These are phyloP conservation scores for Aspergillus phoenicis DNA, from an alignment of 2,329 filamentous ascomycete species.

Conservation along the genomic window DNA sequence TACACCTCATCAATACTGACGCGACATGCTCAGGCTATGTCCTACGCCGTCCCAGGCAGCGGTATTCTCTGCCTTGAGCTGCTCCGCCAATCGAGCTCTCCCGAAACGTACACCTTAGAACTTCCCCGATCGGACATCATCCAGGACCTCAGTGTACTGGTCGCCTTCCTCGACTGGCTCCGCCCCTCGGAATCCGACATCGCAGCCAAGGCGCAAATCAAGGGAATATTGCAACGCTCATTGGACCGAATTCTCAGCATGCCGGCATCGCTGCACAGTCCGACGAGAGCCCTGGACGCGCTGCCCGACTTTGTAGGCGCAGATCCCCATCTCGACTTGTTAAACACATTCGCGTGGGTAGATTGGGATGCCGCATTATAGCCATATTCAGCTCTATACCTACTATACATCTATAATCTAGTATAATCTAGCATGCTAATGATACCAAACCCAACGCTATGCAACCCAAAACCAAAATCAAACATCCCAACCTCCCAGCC, in stretches of 20 bases:
- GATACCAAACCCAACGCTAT: neutral
- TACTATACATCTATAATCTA: neutral
- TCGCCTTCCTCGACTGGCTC: constrained; percentile 10
- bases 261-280: neutral
- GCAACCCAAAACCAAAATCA: neutral
- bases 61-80: constrained; percentile 12
- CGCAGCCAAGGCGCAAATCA: neutral
- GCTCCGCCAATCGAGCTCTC: constrained; percentile 1
- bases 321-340: constrained; percentile 5
- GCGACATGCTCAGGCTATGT: neutral
- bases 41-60: constrained; percentile 8
- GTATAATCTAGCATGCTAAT: neutral
- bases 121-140: constrained; percentile 9
- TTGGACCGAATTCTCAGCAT: constrained; percentile 9
- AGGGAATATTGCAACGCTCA: neutral
- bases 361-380: constrained; percentile 4
- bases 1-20: neutral
- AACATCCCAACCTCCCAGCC: constrained; percentile 3
- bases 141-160: constrained; percentile 3
- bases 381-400: neutral
- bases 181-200: neutral
- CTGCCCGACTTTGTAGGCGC: neutral
- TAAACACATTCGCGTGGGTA: constrained; percentile 7
- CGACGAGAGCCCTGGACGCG: neutral
- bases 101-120: neutral